Base-by-base conservation (phyloP, 2,329 filamentous ascomycete genomes). In the Exophiala sideris region DNA sequence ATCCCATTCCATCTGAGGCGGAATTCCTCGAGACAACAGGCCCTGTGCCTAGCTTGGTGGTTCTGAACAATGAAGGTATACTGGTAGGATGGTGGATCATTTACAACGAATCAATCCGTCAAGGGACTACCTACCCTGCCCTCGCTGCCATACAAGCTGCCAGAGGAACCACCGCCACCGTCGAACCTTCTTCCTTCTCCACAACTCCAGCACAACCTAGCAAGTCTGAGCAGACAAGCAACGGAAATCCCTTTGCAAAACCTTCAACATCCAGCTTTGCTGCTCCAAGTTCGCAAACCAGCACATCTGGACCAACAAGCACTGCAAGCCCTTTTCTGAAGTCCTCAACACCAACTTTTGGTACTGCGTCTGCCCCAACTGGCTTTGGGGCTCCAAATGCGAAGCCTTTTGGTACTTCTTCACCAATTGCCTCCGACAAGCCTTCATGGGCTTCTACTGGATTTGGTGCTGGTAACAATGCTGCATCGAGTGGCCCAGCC, bases 21-120 rank as follows among this genome's bases (percentile, higher is more conserved):
- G 87, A 95, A 65, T 83, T 95, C 44, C 81, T 87, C 32, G 82
- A 91, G 64, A 95, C 91, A 3, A 80, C 86, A 0, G 85, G 83
- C 1, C 92, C 94, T 10, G 73, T 97, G 7, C 94, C 94, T 5
- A 89, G 86, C 9, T 77, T 96, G 39, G 86, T 94, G 79, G 80
- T 90, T 29, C 76, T 99, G 12, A 97, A 95, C 56, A 86, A 96
- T 61, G 89, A 96, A 65, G 94, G 94, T 60, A 74, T 95, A 8
- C 76, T 99, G 12, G 84, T 83, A 42, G 81, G 85, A 10, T 99
- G 92, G 91, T 96, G 92, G 89, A 73, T 97, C 40, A 81, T 97
- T 16, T 96, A 96, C 72, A 83, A 87, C 34, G 90, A 95, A 39
- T 91, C 92, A 1, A 85, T 99, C 57, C 83, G 86, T 55, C 77